phyloP scores from a whole-genome alignment of 1,284 basidiomycete species.

The Trichosporon asahii region DNA sequence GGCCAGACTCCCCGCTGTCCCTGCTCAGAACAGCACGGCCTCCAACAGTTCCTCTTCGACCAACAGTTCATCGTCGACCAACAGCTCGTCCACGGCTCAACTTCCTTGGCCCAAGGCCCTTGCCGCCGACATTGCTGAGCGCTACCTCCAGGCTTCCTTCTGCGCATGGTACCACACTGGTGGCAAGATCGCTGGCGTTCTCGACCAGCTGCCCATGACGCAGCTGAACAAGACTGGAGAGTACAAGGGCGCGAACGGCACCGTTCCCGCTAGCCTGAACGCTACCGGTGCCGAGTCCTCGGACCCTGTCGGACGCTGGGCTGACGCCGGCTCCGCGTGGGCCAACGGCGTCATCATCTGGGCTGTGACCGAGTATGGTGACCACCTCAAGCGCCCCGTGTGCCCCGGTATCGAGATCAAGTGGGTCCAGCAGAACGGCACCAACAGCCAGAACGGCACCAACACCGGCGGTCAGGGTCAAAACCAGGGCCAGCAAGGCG shows the following conservation, averaged over 20 bases:
- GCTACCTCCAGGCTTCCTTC: constrained; percentile 74
- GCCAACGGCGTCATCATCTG: constrained; percentile 78
- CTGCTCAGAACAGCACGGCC: neutral
- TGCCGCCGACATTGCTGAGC: constrained; percentile 59
- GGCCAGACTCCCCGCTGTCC: constrained; percentile 57
- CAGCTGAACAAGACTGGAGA: constrained; percentile 70
- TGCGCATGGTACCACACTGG: constrained; percentile 82
- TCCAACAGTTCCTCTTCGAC: neutral
- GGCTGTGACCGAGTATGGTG: constrained; percentile 68
- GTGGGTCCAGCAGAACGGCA: constrained; percentile 19
- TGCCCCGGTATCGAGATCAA: constrained; percentile 61
- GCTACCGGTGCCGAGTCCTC: constrained; percentile 60
- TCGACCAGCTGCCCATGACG: constrained; percentile 64
- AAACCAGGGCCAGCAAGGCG: neutral
- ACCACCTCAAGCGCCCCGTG: constrained; percentile 60
- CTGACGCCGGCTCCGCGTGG: constrained; percentile 61
- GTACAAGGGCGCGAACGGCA: constrained; percentile 33
- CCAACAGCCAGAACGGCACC: neutral
- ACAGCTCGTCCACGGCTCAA: constrained; percentile 21
- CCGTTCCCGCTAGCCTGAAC: constrained; percentile 88
- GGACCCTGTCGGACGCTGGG: neutral
- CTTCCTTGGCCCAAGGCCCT: constrained; percentile 55
- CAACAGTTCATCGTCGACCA: neutral
- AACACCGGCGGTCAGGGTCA: neutral
- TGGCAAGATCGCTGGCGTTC: constrained; percentile 66